Evolutionary conservation across 306 rosid genomes (phyloP), one percentile per base, ranked within the genome.

Genomic region (Oemleria cerasiformis): DNA sequence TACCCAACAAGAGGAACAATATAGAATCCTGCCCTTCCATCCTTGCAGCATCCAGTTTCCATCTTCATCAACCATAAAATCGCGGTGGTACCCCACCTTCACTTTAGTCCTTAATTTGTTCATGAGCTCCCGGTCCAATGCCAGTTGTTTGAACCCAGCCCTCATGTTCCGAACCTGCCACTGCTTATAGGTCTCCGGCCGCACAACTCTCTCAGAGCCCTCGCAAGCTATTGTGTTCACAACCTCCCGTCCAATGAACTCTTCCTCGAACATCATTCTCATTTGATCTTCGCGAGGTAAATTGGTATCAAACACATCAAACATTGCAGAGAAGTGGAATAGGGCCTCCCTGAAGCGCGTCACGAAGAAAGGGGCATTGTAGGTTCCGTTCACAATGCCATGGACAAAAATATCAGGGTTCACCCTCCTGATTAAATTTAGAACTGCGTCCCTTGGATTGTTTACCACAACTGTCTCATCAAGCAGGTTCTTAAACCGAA

Each of bases 181-280:
- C 73, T 84, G 94, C 82, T 88, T 88, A 75, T 88, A 88, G 51
- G 89, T 80, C 75, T 84, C 85, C 7, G 91, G 91, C 76, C 91
- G 75, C 81, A 77, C 88, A 5, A 80, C 79, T 76, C 91, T 79
- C 80, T 82, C 86, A 10, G 60, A 65, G n/a, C 94, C 94, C 79
- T 88, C 94, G 57, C 94, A 88, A 19, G 94, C 94, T 55, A 88
- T 19, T 45, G 68, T 71, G 75, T 86, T 88, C 72, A 86, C 63
- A 42, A 79, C 80, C 75, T 78, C 83, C 20, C 89, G 70, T 23
- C 85, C 95, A 39, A 69, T 39, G 64, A 88, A 79, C 82, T 86
- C 89, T 71, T 70, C 76, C 77, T 88, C 95, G 70, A 80, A 84
- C 83, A 77, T 77, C 77, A 79, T 58, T 72, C 91, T 84, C 86